A percentile compares a stretch with the other conserved stretches of the same genome.
These are phyloP conservation scores for Penicillium coffeae DNA, from an alignment of 495 filamentous ascomycete genomes.

Conservation along the genomic window DNA sequence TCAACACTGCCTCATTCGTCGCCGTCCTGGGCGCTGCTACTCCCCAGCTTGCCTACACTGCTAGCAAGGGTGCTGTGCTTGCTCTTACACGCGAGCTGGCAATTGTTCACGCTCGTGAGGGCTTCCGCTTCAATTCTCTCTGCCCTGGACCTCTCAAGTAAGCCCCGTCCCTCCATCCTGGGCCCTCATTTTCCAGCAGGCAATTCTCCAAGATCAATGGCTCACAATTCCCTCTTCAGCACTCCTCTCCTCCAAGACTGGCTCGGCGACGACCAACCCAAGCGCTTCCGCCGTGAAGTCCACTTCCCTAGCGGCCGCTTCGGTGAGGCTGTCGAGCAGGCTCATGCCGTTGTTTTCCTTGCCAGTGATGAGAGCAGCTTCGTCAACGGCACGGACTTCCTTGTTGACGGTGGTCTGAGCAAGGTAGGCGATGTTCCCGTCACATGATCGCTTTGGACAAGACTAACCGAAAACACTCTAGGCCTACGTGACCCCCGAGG, in stretches of 20 bases:
- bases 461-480: slow-evolving; percentile 21
- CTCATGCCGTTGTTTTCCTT: slow-evolving; percentile 88
- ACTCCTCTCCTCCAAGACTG: slow-evolving; percentile 52
- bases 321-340: slow-evolving; percentile 93
- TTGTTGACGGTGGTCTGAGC: slow-evolving; percentile 95
- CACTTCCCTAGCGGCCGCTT: slow-evolving; percentile 96
- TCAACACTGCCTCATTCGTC: slow-evolving; percentile 94
- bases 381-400: slow-evolving; percentile 87
- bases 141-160: slow-evolving; percentile 94
- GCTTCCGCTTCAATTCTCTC: slow-evolving; percentile 80
- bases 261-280: slow-evolving; percentile 83
- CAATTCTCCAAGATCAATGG: too few species aligned
- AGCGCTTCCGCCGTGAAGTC: slow-evolving; percentile 81
- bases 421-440: slow-evolving; percentile 46
- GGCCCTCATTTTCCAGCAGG: too few species aligned
- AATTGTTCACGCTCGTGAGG: slow-evolving; percentile 81
- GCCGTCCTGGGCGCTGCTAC: slow-evolving; percentile 88
- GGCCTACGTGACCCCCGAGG: slow-evolving; percentile 92
- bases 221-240: neutral
- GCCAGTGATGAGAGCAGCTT: slow-evolving; percentile 94
- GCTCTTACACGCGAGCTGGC: slow-evolving; percentile 77
- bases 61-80: slow-evolving; percentile 87
- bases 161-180: slow-evolving; percentile 8
- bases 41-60: slow-evolving; percentile 92
- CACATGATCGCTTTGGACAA: neutral